Evolutionary conservation across 345 rosid species (phyloP), one percentile per base, ranked within the genome.

Genomic region (Erodium maritimum): DNA sequence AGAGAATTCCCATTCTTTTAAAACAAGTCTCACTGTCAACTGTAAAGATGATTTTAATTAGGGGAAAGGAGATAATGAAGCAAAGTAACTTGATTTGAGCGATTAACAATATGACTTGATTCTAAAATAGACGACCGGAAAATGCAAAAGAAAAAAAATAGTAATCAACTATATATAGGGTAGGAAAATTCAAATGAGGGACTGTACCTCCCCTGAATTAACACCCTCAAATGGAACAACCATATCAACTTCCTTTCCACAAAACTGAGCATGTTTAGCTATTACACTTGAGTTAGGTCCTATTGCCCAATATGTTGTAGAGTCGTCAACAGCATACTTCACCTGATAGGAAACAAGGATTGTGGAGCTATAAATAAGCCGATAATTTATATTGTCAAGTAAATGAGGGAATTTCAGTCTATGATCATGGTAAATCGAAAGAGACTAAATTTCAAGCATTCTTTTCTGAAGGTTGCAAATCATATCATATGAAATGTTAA

Each of bases 1-100:
- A 23, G 99, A 82, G 75, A 87, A 93, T 73, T 85, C 95, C 99
- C 99, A 93, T 67, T 89, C 99, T 72, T 93, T 89, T 57, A 93
- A 24, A 52, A 89, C 76, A 60, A 93, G 81, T 80, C 65, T 75
- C 50, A 93, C 91, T 0, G 80, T 77, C 79, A 93, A 75, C 99
- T 91, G 80, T 56, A 71, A 57, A 65, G 69, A n/a, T 57, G 14
- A 42, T 42, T 3, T 0, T 7, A 42, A 42, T 42, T 10, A 42
- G 5, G 17, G 48, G 5, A 42, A 42, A 42, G 17, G 14, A 3
- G 17, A 42, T 10, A 12, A 42, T 12, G 14, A 42, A 16, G 14
- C 48, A 42, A 10, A 42, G 48, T 42, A 42, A 14, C 48, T 42
- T 7, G 48, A 42, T 7, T 42, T 13, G 14, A 10, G 48, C 12